Conservation (phyloP, 257 asterid species). For the Salvia rosmarinus region DNA sequence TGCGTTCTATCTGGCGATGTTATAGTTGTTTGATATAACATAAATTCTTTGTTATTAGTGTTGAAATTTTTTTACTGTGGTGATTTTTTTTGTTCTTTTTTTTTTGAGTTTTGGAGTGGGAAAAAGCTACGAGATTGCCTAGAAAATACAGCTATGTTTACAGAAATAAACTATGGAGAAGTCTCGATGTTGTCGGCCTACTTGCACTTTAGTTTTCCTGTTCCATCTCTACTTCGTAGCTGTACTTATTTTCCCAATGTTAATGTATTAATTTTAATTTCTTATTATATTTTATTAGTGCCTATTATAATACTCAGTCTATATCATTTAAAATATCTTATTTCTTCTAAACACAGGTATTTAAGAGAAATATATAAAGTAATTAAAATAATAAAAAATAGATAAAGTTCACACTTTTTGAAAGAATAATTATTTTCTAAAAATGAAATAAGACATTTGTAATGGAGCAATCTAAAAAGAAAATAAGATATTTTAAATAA, state of each 20-base stretch:
- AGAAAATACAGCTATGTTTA: slow-evolving; percentile 19
- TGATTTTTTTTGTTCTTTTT: neutral
- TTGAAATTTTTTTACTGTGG: neutral
- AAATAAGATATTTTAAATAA: no score
- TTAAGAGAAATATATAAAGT: no score
- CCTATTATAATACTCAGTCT: no score
- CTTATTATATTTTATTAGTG: no score
- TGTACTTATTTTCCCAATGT: slow-evolving; percentile 30
- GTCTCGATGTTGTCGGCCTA: slow-evolving; percentile 42
- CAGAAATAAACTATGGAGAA: slow-evolving; percentile 16
- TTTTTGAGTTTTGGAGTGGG: neutral
- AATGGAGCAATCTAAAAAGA: no score
- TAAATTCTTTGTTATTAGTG: neutral
- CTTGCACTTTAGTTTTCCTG: slow-evolving; percentile 37
- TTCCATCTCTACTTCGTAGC: slow-evolving; percentile 25
- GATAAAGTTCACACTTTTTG: no score
- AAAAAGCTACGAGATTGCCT: slow-evolving; percentile 15
- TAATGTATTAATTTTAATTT: neutral
- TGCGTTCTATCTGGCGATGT: slow-evolving; percentile 21
- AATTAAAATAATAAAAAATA: no score
- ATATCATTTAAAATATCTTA: no score
- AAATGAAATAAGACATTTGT: no score
- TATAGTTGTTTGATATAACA: neutral
- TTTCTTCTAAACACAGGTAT: no score
- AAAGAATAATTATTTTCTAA: no score